Conservation (phyloP, 2,329 filamentous ascomycete species). For the Penicillium palitans region DNA sequence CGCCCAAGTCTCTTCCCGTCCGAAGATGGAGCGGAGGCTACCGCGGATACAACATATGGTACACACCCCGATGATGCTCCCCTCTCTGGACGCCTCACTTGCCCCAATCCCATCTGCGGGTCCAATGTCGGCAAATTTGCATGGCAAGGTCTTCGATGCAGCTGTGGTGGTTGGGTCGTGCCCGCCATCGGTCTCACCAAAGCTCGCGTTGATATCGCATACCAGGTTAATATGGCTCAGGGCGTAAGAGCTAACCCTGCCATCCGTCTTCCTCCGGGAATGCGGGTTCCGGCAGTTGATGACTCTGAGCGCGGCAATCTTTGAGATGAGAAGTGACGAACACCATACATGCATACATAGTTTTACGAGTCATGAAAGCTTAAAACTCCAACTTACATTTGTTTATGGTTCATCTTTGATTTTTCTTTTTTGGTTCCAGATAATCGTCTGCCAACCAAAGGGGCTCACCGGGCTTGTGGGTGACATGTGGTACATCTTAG, state of each 20-base stretch:
- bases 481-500: neutral
- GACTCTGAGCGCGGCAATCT: constrained; percentile 28
- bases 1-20: constrained; percentile 64
- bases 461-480: neutral
- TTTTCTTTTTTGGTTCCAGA: neutral
- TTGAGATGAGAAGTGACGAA: constrained; percentile 14
- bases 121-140: constrained; percentile 88
- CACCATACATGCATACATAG: constrained; percentile 12
- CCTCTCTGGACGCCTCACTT: constrained; percentile 80
- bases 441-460: neutral
- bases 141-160: constrained; percentile 94
- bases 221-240: constrained; percentile 24
- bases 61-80: constrained; percentile 63
- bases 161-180: constrained; percentile 84
- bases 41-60: constrained; percentile 19
- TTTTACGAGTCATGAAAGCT: constrained; percentile 20
- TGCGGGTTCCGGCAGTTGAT: constrained; percentile 26
- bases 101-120: constrained; percentile 74
- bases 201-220: constrained; percentile 75
- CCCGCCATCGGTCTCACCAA: constrained; percentile 85
- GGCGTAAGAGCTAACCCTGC: constrained; percentile 24
- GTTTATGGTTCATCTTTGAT: neutral
- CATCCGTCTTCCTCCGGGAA: constrained; percentile 44
- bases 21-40: constrained; percentile 10
- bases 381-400: constrained; percentile 6